Evolutionary conservation across 352 stramenopile genomes (phyloP).

Genomic region (Peronospora belbahrii): DNA sequence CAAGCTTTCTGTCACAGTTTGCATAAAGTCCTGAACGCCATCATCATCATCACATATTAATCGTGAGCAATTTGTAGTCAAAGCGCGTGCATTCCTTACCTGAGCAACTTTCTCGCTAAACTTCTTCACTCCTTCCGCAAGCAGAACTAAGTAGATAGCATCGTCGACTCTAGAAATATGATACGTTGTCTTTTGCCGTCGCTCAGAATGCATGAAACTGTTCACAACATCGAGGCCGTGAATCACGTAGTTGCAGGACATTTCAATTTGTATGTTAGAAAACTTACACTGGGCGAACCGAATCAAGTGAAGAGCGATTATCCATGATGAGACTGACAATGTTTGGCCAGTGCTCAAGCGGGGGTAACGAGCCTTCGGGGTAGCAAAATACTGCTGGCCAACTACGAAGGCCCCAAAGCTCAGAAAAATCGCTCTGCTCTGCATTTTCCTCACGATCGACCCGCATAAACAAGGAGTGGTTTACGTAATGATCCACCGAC

Average conservation of each 20-base stretch:
- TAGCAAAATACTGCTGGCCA: conserved; percentile 84
- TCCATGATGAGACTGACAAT: conserved; percentile 85
- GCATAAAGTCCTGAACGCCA: conserved; percentile 67
- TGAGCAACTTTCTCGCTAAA: conserved; percentile 62
- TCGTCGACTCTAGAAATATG: conserved; percentile 69
- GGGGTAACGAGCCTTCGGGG: conserved; percentile 39
- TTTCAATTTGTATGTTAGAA: not conserved
- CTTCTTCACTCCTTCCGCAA: conserved; percentile 62
- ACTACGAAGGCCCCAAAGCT: conserved; percentile 67
- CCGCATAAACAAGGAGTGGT: conserved; percentile 45
- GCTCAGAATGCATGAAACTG: conserved; percentile 64
- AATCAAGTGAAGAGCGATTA: conserved; percentile 49
- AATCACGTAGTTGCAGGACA: not conserved
- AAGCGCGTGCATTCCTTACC: conserved; percentile 21
- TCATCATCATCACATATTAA: conserved; percentile 1
- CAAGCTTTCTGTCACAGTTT: conserved; percentile 64
- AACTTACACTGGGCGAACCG: conserved; percentile 46
- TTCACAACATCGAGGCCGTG: not conserved
- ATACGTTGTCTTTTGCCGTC: conserved; percentile 59
- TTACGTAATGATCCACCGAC: conserved; percentile 18
- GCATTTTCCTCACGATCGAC: conserved; percentile 51
- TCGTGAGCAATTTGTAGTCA: not conserved
- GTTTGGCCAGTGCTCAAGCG: conserved; percentile 78
- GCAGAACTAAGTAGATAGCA: conserved; percentile 62
- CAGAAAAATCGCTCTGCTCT: conserved; percentile 67